Evolutionary conservation across 2,329 filamentous ascomycete genomes (phyloP).

Genomic region (Cladosporium colombiae): DNA sequence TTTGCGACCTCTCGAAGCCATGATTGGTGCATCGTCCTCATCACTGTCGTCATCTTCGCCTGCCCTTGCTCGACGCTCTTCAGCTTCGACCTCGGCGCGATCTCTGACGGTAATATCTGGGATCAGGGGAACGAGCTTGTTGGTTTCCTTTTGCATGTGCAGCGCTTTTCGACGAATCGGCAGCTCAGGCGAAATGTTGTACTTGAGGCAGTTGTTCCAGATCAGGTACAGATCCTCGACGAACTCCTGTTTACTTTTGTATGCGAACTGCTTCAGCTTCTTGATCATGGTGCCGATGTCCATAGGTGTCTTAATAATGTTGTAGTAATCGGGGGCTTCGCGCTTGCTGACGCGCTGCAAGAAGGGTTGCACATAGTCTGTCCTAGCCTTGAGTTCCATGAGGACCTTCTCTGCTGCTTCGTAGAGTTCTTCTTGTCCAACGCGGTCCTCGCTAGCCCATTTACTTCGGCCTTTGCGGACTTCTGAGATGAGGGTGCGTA

Average conservation of each 20-base stretch:
- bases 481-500: conserved; percentile 92
- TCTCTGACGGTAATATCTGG: conserved; percentile 89
- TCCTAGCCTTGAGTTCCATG: conserved; percentile 94
- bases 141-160: conserved; percentile 95
- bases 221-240: conserved; percentile 91
- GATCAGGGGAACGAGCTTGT: conserved; percentile 92
- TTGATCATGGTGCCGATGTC: conserved; percentile 98
- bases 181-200: conserved; percentile 87
- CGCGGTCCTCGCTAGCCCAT: conserved; percentile 96
- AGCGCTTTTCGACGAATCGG: conserved; percentile 89
- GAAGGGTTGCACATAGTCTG: conserved; percentile 96
- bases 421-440: conserved; percentile 96
- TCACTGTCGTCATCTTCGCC: conserved; percentile 90
- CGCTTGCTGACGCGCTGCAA: conserved; percentile 93
- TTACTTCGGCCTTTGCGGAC: conserved; percentile 97
- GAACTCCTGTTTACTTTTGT: conserved; percentile 80
- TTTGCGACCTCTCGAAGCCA: conserved; percentile 92
- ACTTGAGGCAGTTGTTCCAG: conserved; percentile 95
- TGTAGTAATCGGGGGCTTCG: conserved; percentile 94
- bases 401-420: conserved; percentile 96
- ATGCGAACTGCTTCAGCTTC: conserved; percentile 73
- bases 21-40: conserved; percentile 75
- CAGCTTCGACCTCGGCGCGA: conserved; percentile 82
- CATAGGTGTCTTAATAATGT: conserved; percentile 94
- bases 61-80: conserved; percentile 73